These are phyloP conservation scores for Diaporthe citrichinensis DNA, from an alignment of 2,329 filamentous ascomycete genomes.

Conservation along the genomic window DNA sequence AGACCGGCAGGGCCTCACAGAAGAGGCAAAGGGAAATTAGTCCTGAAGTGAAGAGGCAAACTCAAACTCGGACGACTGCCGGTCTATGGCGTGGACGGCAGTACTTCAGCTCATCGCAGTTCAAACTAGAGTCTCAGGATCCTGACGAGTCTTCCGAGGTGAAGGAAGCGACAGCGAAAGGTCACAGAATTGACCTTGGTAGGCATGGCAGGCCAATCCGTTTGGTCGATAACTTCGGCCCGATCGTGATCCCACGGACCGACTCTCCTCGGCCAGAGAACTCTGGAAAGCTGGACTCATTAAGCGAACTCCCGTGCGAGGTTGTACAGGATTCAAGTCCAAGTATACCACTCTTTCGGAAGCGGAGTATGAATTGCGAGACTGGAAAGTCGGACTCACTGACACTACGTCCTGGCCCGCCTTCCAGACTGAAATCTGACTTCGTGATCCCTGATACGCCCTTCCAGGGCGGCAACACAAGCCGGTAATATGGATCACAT, in stretches of 20 bases:
- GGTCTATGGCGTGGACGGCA: constrained; percentile 8
- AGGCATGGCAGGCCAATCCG: not conserved
- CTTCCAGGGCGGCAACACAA: not conserved
- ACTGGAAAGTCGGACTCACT: not conserved
- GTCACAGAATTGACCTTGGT: not conserved
- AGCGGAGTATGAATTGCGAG: not conserved
- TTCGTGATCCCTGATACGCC: not conserved
- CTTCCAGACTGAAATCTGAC: not conserved
- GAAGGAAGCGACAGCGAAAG: not conserved
- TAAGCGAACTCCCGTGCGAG: not conserved
- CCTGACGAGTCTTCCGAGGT: not conserved
- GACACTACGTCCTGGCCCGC: constrained; percentile 33
- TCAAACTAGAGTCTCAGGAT: constrained; percentile 23
- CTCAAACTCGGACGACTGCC: not conserved
- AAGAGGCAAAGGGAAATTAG: constrained; percentile 23
- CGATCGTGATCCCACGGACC: constrained; percentile 11
- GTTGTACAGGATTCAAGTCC: constrained; percentile 2
- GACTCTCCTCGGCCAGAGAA: constrained; percentile 7
- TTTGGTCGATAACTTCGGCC: not conserved
- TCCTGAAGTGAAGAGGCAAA: constrained; percentile 36
- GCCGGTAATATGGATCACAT: not conserved
- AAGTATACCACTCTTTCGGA: constrained; percentile 13
- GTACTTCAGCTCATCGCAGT: constrained; percentile 27
- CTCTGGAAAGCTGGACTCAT: not conserved
- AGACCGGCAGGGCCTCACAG: constrained; percentile 34